phyloP scores from a whole-genome alignment of 331 rosid species.

The Rosa hybrid region DNA sequence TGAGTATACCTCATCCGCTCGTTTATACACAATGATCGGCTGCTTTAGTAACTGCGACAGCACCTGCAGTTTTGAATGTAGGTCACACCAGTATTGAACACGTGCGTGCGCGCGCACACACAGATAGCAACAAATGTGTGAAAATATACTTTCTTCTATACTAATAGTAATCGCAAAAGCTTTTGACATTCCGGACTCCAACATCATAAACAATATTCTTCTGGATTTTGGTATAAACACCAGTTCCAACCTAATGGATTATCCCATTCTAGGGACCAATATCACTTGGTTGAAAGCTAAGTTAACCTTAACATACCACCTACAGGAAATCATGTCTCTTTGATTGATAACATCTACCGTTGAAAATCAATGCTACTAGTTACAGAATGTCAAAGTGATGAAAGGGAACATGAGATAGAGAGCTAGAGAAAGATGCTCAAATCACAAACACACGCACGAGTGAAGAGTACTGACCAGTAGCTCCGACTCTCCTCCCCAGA shows the following conservation, averaged over 20 bases:
- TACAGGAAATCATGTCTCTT: too few species aligned
- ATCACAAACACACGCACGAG: neutral
- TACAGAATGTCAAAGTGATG: too few species aligned
- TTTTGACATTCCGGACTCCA: neutral
- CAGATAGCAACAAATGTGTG: too few species aligned
- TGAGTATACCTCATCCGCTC: constrained; percentile 75
- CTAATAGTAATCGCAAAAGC: too few species aligned
- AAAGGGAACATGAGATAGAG: neutral
- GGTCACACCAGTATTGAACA: neutral
- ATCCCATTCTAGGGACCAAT: too few species aligned
- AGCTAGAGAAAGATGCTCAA: neutral
- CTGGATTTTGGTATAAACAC: neutral
- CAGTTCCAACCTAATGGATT: neutral
- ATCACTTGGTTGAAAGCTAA: too few species aligned
- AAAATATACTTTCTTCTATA: too few species aligned
- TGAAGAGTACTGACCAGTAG: constrained; percentile 60
- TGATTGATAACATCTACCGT: too few species aligned
- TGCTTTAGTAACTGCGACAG: constrained; percentile 78
- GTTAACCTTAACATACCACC: too few species aligned
- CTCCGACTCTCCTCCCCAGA: constrained; percentile 98
- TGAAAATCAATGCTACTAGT: too few species aligned
- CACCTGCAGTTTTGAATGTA: constrained; percentile 46
- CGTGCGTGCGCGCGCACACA: too few species aligned
- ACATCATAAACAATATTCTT: too few species aligned
- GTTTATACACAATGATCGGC: constrained; percentile 77